These are phyloP conservation scores for Ustilago nuda DNA, from an alignment of 1,284 basidiomycete genomes.

Conservation along the genomic window DNA sequence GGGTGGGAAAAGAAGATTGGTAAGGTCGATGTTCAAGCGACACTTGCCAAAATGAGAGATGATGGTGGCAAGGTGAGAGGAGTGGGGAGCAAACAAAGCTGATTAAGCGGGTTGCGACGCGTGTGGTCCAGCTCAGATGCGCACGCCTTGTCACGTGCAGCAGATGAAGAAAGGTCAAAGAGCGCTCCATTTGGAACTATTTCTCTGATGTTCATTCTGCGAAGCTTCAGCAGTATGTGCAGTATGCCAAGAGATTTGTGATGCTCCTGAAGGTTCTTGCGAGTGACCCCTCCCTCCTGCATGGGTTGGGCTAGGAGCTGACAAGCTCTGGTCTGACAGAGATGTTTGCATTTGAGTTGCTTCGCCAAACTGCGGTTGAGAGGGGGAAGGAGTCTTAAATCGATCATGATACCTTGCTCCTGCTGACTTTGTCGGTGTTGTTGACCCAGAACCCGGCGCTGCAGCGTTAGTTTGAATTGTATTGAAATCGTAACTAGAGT, in stretches of 20 bases:
- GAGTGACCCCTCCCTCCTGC: constrained; percentile 22
- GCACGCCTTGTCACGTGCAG: no score
- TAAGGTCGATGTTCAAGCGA: no score
- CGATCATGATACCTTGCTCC: constrained; percentile 42
- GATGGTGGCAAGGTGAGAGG: no score
- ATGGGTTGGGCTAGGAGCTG: background rate
- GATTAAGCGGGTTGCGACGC: no score
- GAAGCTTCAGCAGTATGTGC: constrained; percentile 25
- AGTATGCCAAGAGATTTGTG: constrained; percentile 43
- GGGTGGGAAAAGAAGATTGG: no score
- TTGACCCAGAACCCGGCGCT: constrained; percentile 5
- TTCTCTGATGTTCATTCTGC: constrained; percentile 9
- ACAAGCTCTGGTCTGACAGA: constrained; percentile 17
- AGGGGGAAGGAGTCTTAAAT: constrained; percentile 33
- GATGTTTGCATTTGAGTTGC: constrained; percentile 10
- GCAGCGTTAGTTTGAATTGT: constrained; percentile 15
- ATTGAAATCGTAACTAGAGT: constrained; percentile 22
- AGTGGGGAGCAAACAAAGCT: no score
- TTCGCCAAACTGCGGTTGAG: background rate
- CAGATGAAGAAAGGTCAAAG: constrained; percentile 1
- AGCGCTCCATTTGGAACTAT: constrained; percentile 26
- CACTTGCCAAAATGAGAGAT: no score
- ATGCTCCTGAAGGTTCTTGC: constrained; percentile 37
- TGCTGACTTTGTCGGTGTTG: constrained; percentile 25
- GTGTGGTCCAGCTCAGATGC: no score